These are phyloP conservation scores for Leptodontidium sp. DNA, from an alignment of 2,329 filamentous ascomycete species.

Conservation along the genomic window DNA sequence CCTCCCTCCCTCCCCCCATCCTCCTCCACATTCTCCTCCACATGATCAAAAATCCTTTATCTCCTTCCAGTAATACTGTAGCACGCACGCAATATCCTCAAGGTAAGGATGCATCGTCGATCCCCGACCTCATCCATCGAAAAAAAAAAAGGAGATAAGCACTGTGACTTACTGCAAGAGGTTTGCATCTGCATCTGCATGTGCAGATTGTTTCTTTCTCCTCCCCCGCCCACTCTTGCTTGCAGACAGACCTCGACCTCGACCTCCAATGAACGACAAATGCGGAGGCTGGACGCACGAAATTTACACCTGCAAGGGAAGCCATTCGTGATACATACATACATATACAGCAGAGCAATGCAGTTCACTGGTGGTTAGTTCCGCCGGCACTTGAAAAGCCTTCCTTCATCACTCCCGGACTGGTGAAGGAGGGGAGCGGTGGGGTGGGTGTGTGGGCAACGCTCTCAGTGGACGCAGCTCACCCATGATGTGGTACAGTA, in stretches of 20 bases:
- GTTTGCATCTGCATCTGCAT: conserved; percentile 18
- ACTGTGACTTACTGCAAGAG: conserved; percentile 11
- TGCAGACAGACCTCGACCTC: no score
- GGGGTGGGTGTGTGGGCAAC: conserved; percentile 29
- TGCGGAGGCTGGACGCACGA: not conserved
- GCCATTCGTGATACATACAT: no score
- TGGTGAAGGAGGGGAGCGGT: no score
- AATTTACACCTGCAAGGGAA: not conserved
- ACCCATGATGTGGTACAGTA: not conserved
- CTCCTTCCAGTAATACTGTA: not conserved
- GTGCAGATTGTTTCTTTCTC: not conserved
- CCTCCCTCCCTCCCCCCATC: no score
- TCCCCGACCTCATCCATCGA: conserved; percentile 4
- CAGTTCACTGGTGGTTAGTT: not conserved
- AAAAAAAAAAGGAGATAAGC: conserved; percentile 21
- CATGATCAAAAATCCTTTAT: conserved; percentile 12
- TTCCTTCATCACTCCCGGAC: conserved; percentile 26
- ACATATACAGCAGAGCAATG: not conserved
- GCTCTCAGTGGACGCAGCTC: conserved; percentile 13
- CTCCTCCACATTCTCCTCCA: not conserved
- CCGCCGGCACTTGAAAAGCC: conserved; percentile 36
- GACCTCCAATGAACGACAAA: not conserved
- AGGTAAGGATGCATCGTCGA: conserved; percentile 19
- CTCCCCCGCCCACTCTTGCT: no score
- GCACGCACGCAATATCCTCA: conserved; percentile 1